Conservation (phyloP, 352 stramenopile genomes). For the Globisporangium megalacanthum region DNA sequence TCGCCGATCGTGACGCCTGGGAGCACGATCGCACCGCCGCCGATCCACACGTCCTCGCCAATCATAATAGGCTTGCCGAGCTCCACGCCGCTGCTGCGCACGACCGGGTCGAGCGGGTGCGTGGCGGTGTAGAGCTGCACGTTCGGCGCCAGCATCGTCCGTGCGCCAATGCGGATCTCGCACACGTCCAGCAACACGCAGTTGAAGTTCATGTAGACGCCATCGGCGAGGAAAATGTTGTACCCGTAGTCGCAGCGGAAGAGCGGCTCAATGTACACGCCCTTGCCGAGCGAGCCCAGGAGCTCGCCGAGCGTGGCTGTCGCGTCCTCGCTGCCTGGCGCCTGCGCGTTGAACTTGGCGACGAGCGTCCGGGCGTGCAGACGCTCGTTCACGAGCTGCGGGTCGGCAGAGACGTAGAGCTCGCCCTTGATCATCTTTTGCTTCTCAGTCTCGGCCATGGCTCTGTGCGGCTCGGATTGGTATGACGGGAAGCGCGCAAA, state of each 20-base stretch:
- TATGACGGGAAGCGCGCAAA: background rate
- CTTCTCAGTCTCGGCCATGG: conserved; percentile 27
- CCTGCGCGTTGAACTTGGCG: conserved; percentile 38
- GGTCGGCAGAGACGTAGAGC: conserved; percentile 41
- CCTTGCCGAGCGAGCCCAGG: conserved; percentile 32
- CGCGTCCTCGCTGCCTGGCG: conserved; percentile 20
- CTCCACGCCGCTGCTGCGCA: conserved; percentile 39
- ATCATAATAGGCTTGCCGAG: conserved; percentile 68
- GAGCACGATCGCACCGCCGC: conserved; percentile 60
- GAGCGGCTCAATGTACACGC: conserved; percentile 66
- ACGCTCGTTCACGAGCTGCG: conserved; percentile 34
- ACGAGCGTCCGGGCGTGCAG: conserved; percentile 25
- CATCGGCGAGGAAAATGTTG: conserved; percentile 69
- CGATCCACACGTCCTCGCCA: conserved; percentile 83
- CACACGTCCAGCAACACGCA: conserved; percentile 83
- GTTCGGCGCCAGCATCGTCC: conserved; percentile 65
- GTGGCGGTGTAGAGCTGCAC: conserved; percentile 79
- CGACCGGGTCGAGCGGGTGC: conserved; percentile 57
- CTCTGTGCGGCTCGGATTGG: background rate
- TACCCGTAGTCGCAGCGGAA: conserved; percentile 89
- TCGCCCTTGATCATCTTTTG: conserved; percentile 60
- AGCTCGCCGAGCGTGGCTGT: conserved; percentile 28
- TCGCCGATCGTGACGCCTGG: conserved; percentile 63
- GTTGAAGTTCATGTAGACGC: conserved; percentile 88
- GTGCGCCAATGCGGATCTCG: conserved; percentile 67